Base-by-base conservation (phyloP, 495 filamentous ascomycete genomes). In the Aspergillus ellipticus region DNA sequence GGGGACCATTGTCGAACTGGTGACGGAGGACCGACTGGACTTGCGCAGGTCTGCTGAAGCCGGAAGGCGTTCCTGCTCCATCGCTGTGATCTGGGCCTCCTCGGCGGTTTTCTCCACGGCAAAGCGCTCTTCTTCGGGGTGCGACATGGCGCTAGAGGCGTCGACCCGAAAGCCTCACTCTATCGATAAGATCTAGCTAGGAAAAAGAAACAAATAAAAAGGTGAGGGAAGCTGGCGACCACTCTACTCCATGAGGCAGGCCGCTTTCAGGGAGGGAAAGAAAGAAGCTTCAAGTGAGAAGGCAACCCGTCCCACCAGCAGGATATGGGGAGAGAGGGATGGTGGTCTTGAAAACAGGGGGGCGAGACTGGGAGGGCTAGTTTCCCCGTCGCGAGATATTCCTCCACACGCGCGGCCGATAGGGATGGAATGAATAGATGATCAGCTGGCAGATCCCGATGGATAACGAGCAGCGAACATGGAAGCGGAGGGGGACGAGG, bases 1-100 rank as follows among this genome's bases (percentile, higher is more conserved):
- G 0, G 58, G 62, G 29, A 37, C 45, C 9, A 49, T 48, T 28
- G 64, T 63, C 17, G 68, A 65, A 6, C 61, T 62, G 3, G 68
- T 65, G 26, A 55, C 59, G 26, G 52, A 54, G 24, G 56, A 69
- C n/a, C 53, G 58, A 9, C 62, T 54, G 4, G 52, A 52, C 19
- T 62, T 62, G 43, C 55, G 51, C 8, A 54, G 51, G 10, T 62
- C 59, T 9, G 45, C 33, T 10, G 55, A 35, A 21, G 37, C 33
- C 22, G 57, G 42, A 19, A 54, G 42, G 16, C 17, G 21, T 20
- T 37, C 17, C 10, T 17, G 37, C 24, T 56, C 50, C 16, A 46
- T 56, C 43, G 57, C 54, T 5, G 49, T 17, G 20, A 45, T 28
- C 13, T 45, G 28, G 42, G 54, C 55, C 31, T 67, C 51, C 9